A percentile compares a stretch with the other conserved stretches of the same genome.
Conservation (phyloP, 1,139 yeast genomes). For the Pneumocystis canis region DNA sequence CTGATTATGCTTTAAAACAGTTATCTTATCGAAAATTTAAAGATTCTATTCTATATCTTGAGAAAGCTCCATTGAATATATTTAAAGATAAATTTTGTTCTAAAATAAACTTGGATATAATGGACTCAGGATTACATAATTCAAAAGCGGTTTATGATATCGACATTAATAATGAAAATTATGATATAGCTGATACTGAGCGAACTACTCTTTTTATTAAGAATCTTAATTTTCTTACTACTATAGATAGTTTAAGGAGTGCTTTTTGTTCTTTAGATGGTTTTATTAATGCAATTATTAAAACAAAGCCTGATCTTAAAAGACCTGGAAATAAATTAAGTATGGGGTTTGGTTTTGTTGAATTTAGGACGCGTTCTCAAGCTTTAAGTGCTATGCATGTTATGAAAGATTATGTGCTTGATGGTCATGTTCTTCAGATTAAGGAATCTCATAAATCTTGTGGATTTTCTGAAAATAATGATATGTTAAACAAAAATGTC, state of each 20-base stretch:
- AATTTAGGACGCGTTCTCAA: constrained; percentile 61
- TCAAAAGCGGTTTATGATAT: constrained; percentile 25
- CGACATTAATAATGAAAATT: constrained; percentile 25
- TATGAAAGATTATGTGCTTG: constrained; percentile 64
- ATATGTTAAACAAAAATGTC: constrained; percentile 25
- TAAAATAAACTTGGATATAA: constrained; percentile 25
- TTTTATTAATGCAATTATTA: constrained; percentile 67
- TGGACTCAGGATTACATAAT: constrained; percentile 17
- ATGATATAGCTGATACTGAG: constrained; percentile 43
- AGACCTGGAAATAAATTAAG: constrained; percentile 49
- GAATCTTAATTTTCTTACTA: constrained; percentile 77
- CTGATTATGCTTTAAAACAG: constrained; percentile 78
- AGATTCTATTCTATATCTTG: constrained; percentile 71
- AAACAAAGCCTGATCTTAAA: constrained; percentile 79
- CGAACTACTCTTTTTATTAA: constrained; percentile 80
- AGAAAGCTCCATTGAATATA: constrained; percentile 80
- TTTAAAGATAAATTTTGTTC: constrained; percentile 32
- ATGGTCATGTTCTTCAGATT: constrained; percentile 80
- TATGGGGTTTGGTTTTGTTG: constrained; percentile 97
- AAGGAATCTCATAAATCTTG: constrained; percentile 66
- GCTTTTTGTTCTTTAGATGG: constrained; percentile 62
- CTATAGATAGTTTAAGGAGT: constrained; percentile 40
- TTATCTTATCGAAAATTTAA: constrained; percentile 78
- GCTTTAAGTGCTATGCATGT: constrained; percentile 63
- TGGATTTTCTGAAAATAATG: constrained; percentile 19